A percentile compares a stretch with the other conserved stretches of the same genome.
These are phyloP conservation scores for Fusarium scirpi DNA, from an alignment of 2,329 filamentous ascomycete genomes.

Conservation along the genomic window DNA sequence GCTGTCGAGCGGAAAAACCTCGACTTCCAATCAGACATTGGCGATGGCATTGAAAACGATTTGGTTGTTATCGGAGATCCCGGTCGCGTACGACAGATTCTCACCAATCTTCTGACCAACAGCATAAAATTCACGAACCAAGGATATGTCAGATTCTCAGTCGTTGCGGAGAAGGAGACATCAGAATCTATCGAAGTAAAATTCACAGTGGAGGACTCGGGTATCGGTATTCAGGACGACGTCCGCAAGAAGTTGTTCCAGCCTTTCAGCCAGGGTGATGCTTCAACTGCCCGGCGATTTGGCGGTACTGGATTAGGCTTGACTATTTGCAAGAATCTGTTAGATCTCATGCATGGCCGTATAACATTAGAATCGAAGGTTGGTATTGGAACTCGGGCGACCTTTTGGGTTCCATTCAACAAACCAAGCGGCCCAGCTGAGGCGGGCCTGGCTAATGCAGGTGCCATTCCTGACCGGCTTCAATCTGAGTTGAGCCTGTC, in stretches of 20 bases:
- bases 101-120: constrained; percentile 83
- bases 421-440: constrained; percentile 68
- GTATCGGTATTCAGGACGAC: constrained; percentile 84
- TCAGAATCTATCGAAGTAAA: constrained; percentile 74
- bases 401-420: constrained; percentile 81
- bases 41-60: constrained; percentile 71
- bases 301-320: constrained; percentile 82
- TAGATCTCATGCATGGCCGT: constrained; percentile 83
- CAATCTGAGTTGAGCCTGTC: constrained; percentile 74
- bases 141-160: constrained; percentile 75
- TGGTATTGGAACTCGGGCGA: constrained; percentile 77
- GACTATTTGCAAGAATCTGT: constrained; percentile 83
- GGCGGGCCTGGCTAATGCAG: constrained; percentile 69
- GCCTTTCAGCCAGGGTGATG: constrained; percentile 85
- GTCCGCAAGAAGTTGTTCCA: constrained; percentile 79
- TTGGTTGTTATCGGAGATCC: constrained; percentile 89
- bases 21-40: constrained; percentile 75
- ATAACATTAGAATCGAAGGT: constrained; percentile 77
- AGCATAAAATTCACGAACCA: constrained; percentile 80
- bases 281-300: constrained; percentile 82
- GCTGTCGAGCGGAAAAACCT: constrained; percentile 84
- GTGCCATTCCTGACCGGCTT: constrained; percentile 74
- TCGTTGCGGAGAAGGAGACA: constrained; percentile 72
- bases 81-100: constrained; percentile 83
- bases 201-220: constrained; percentile 81